Conservation (phyloP, 2,329 filamentous ascomycete genomes). For the Zymoseptoria ardabiliae region DNA sequence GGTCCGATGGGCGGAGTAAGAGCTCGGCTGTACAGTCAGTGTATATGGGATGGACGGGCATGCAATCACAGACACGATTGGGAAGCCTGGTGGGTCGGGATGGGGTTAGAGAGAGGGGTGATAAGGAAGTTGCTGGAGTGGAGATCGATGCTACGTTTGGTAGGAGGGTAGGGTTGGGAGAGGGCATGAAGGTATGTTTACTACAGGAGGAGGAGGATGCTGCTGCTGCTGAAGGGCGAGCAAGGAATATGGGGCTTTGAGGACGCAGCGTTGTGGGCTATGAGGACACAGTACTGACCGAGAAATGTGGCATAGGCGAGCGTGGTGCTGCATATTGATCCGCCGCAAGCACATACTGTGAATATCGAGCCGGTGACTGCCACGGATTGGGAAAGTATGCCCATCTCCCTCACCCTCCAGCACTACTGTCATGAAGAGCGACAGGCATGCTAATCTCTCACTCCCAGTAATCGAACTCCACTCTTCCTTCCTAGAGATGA, state of each 20-base stretch:
- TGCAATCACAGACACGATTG: slow-evolving; percentile 83
- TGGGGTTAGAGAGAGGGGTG: slow-evolving; percentile 56
- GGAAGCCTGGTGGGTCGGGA: slow-evolving; percentile 67
- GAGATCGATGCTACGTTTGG: slow-evolving; percentile 86
- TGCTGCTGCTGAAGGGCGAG: neutral
- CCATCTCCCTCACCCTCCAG: too few relatives aligned
- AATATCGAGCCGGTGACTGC: slow-evolving; percentile 94
- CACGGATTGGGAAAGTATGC: slow-evolving; percentile 96
- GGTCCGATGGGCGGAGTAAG: slow-evolving; percentile 29
- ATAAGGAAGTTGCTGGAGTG: slow-evolving; percentile 69
- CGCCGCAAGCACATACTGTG: slow-evolving; percentile 83
- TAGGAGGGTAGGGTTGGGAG: slow-evolving; percentile 64
- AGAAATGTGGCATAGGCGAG: slow-evolving; percentile 42
- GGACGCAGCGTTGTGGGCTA: slow-evolving; percentile 32
- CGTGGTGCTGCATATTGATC: slow-evolving; percentile 73
- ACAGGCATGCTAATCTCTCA: too few relatives aligned
- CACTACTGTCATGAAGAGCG: too few relatives aligned
- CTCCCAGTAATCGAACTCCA: slow-evolving; percentile 80
- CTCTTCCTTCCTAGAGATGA: slow-evolving; percentile 89
- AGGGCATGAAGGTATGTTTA: slow-evolving; percentile 75
- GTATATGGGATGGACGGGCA: slow-evolving; percentile 93
- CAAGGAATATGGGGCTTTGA: slow-evolving; percentile 22
- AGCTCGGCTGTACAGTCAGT: slow-evolving; percentile 55
- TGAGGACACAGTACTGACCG: slow-evolving; percentile 20
- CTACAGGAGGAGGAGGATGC: too few relatives aligned